Conservation (phyloP, 2,329 filamentous ascomycete species). For the Fusarium praegraminearum region DNA sequence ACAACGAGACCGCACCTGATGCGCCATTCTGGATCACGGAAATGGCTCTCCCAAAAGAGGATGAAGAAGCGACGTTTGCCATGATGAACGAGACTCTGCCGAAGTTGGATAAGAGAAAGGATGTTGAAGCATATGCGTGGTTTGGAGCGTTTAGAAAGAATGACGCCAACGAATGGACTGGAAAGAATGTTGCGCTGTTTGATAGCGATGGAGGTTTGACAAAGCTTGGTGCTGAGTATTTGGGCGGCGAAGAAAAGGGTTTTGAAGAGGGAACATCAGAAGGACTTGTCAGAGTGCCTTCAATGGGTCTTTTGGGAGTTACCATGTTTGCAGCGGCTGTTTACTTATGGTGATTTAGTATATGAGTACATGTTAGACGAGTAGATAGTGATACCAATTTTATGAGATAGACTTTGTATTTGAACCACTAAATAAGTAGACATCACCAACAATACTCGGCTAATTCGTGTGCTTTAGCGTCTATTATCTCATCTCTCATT, state of each 20-base stretch:
- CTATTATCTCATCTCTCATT: background rate
- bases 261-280: constrained; percentile 52
- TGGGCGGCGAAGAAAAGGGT: constrained; percentile 55
- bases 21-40: constrained; percentile 56
- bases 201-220: constrained; percentile 54
- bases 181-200: constrained; percentile 54
- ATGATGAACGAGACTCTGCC: constrained; percentile 57
- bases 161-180: constrained; percentile 56
- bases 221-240: constrained; percentile 54
- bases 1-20: constrained; percentile 45
- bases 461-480: background rate
- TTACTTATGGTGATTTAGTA: constrained; percentile 15
- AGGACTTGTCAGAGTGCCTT: background rate
- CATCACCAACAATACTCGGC: background rate
- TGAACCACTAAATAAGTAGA: too few species aligned
- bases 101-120: constrained; percentile 51
- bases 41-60: constrained; percentile 53
- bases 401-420: background rate
- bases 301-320: constrained; percentile 1
- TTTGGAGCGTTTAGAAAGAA: constrained; percentile 56
- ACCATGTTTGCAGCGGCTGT: background rate
- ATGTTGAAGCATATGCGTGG: constrained; percentile 57
- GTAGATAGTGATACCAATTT: constrained; percentile 30
- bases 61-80: constrained; percentile 50
- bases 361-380: background rate